Conservation (phyloP, 2,329 filamentous ascomycete genomes). For the Scedosporium boydii region DNA sequence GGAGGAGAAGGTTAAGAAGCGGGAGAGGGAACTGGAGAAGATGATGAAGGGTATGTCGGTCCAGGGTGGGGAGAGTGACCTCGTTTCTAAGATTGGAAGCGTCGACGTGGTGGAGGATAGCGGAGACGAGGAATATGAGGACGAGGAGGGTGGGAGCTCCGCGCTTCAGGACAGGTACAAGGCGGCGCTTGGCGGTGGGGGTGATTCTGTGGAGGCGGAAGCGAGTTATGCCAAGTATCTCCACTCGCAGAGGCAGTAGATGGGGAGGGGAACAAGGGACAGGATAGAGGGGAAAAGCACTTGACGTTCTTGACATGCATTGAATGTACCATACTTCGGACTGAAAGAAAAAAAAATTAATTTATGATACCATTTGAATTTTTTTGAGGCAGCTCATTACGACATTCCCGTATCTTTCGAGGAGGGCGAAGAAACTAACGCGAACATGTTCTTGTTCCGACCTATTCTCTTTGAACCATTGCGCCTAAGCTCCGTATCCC, state of each 20-base stretch:
- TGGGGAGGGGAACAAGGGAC: not conserved
- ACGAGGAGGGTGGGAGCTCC: slow-evolving; percentile 50
- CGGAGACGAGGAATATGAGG: slow-evolving; percentile 49
- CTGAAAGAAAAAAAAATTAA: not conserved
- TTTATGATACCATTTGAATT: slow-evolving; percentile 5
- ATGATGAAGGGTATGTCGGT: slow-evolving; percentile 88
- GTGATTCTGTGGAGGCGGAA: slow-evolving; percentile 39
- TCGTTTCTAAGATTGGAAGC: slow-evolving; percentile 25
- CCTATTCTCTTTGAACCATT: not conserved
- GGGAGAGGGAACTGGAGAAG: slow-evolving; percentile 77
- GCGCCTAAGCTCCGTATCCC: not conserved
- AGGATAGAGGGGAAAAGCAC: not conserved
- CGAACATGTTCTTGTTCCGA: not conserved
- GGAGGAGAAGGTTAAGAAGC: slow-evolving; percentile 57
- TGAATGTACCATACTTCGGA: not conserved
- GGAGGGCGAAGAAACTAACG: not conserved
- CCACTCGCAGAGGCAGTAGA: slow-evolving; percentile 30
- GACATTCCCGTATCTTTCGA: not conserved
- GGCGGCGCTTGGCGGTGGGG: slow-evolving; percentile 57
- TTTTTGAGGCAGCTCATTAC: not conserved
- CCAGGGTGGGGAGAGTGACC: slow-evolving; percentile 14
- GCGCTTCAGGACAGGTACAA: slow-evolving; percentile 68
- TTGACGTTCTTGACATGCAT: not conserved
- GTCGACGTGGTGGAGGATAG: slow-evolving; percentile 40
- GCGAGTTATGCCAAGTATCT: slow-evolving; percentile 56